Base-by-base conservation (phyloP, 805 yeast genomes). In the Danielozyma ontarioensis region DNA sequence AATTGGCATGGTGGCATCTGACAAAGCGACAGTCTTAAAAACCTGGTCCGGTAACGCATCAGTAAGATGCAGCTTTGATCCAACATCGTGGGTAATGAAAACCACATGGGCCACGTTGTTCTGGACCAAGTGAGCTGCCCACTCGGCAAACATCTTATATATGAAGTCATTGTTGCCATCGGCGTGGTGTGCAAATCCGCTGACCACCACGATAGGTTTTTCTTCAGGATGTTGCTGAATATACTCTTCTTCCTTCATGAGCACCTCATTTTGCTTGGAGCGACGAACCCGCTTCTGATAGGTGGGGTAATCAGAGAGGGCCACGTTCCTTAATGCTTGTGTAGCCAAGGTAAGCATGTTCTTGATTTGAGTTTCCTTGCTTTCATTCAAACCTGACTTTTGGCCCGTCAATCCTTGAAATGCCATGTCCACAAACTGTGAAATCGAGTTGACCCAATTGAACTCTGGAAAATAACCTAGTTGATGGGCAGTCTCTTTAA, bases 341-440 rank as follows among this genome's bases (percentile, higher is more conserved):
- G 79, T 63, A 0, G 90, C 71, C 28, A 85, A 72, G 31, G 80
- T 73, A 31, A 89, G 68, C 76, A 89, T 88, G 45, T 80, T 80
- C 56, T 84, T 82, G 40, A 84, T 74, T 53, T 86, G 96, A 0
- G 82, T 60, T 45, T 89, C 96, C 41, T 80, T 80, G 2, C 85
- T 64, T 52, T 89, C 96, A 19, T 89, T 76, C 30, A 89, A 64
- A 1, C 96, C 96, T 3, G 95, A 83, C 51, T 88, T 89, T 53
- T 88, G 97, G 1, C 97, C 98, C 1, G 95, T 87, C 27, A 90
- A 55, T 36, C 97, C 90, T 52, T 87, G 95, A 13, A 84, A 83
- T 34, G 80, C 86, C 48, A 93, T 68, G 59, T 93, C 98, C 29
- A 86, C 62, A 38, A 88, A 79, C 37, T 78, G 76, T 0, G 95